Evolutionary conservation across 345 rosid genomes (phyloP).

Genomic region (Corchorus olitorius): DNA sequence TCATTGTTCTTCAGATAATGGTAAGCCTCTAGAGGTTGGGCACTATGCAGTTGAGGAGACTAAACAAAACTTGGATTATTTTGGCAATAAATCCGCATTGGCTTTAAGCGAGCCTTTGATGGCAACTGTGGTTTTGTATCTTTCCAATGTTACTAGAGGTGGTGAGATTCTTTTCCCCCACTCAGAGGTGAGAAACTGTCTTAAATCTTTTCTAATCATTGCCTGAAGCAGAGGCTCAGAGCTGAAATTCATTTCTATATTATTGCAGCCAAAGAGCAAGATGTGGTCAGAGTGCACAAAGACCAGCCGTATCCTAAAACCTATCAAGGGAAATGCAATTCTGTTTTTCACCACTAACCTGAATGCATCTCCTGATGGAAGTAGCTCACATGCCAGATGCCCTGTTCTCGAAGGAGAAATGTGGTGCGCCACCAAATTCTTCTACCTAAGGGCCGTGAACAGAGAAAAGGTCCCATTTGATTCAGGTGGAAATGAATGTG

Average conservation of each 20-base stretch:
- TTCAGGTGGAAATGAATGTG: slow-evolving; percentile 49
- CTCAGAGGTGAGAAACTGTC: slow-evolving; percentile 51
- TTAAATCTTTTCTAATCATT: not conserved
- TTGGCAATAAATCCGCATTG: slow-evolving; percentile 42
- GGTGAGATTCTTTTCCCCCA: slow-evolving; percentile 78
- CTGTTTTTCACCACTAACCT: slow-evolving; percentile 68
- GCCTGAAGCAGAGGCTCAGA: not conserved
- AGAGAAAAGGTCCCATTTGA: slow-evolving; percentile 20
- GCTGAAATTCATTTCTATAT: slow-evolving; percentile 6
- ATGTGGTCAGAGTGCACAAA: slow-evolving; percentile 63
- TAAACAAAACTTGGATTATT: slow-evolving; percentile 47
- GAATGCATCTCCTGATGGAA: slow-evolving; percentile 54
- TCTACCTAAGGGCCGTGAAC: slow-evolving; percentile 42
- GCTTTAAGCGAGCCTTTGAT: slow-evolving; percentile 45
- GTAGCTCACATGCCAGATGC: slow-evolving; percentile 76
- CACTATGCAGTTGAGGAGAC: slow-evolving; percentile 54
- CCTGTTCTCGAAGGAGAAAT: slow-evolving; percentile 74
- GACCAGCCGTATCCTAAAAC: slow-evolving; percentile 47
- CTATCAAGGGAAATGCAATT: slow-evolving; percentile 76
- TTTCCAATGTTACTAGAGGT: slow-evolving; percentile 69
- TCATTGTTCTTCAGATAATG: slow-evolving; percentile 48
- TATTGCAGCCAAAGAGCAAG: slow-evolving; percentile 44
- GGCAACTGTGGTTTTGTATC: slow-evolving; percentile 73
- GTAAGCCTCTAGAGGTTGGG: slow-evolving; percentile 50
- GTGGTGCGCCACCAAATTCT: slow-evolving; percentile 69